Evolutionary conservation across 2,329 filamentous ascomycete species (phyloP).

Genomic region (Monilinia polystroma): DNA sequence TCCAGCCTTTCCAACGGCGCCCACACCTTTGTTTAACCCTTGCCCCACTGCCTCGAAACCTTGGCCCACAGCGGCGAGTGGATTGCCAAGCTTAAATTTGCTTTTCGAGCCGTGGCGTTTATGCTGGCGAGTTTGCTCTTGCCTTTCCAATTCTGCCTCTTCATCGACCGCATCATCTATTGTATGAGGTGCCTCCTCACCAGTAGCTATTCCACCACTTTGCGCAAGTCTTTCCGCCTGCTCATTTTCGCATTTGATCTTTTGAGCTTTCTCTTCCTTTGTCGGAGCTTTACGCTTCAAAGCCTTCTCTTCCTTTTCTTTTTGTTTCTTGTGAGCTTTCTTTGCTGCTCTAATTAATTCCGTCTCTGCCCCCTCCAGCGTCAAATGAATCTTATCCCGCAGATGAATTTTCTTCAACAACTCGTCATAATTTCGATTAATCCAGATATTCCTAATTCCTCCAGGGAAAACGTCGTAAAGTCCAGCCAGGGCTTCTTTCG

Average conservation of each 20-base stretch:
- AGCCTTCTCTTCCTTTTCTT: conserved; percentile 43
- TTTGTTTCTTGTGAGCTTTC: conserved; percentile 71
- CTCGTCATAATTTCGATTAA: conserved; percentile 84
- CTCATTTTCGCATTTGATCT: conserved; percentile 41
- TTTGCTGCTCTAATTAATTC: conserved; percentile 78
- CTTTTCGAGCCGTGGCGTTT: conserved; percentile 25
- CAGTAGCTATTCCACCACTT: conserved; percentile 51
- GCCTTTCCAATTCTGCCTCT: conserved; percentile 31
- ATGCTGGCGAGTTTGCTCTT: conserved; percentile 24
- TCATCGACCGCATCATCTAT: conserved; percentile 49
- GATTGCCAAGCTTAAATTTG: conserved; percentile 33
- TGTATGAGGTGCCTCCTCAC: conserved; percentile 54
- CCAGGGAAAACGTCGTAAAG: conserved; percentile 96
- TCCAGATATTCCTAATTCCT: conserved; percentile 92
- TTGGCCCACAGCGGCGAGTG: conserved; percentile 36
- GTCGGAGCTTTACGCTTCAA: conserved; percentile 37
- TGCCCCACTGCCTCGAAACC: conserved; percentile 36
- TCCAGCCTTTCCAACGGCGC: conserved; percentile 41
- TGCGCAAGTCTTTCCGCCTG: conserved; percentile 47
- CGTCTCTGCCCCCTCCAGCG: conserved; percentile 80
- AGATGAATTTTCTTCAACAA: conserved; percentile 80
- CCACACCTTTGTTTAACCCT: conserved; percentile 35
- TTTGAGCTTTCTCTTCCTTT: conserved; percentile 41
- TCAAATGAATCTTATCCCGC: conserved; percentile 67
- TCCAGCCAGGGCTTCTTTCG: conserved; percentile 72